Percentiles rank a stretch among this genome's conserved stretches.
Evolutionary conservation across 257 asterid species (phyloP).

Genomic region (Solanum chilense): DNA sequence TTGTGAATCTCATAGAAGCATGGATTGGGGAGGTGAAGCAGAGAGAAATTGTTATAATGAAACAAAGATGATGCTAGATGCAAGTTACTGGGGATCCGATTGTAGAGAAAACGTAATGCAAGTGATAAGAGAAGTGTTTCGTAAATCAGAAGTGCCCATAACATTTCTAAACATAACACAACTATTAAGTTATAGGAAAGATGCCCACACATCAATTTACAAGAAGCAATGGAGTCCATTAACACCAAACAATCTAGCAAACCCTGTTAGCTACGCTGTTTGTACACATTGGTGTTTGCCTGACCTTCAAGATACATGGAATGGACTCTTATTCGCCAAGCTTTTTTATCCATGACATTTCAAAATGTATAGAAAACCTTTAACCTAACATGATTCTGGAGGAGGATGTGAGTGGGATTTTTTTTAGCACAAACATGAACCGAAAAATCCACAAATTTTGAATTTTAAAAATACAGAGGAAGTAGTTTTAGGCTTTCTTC

Average conservation of each 20-base stretch:
- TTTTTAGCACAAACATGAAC: neutral
- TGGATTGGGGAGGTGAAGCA: slow-evolving; percentile 52
- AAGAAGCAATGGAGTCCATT: slow-evolving; percentile 50
- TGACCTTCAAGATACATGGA: slow-evolving; percentile 63
- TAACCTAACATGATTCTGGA: neutral
- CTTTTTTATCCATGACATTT: slow-evolving; percentile 38
- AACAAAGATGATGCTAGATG: slow-evolving; percentile 30
- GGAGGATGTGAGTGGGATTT: neutral
- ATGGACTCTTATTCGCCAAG: slow-evolving; percentile 40
- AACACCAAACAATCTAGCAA: slow-evolving; percentile 30
- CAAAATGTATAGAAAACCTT: neutral
- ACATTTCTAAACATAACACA: slow-evolving; percentile 52
- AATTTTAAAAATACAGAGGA: neutral
- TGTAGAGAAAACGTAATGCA: slow-evolving; percentile 24
- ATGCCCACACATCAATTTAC: slow-evolving; percentile 60
- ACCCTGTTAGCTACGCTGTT: slow-evolving; percentile 53
- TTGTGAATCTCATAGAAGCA: neutral
- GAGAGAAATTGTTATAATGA: slow-evolving; percentile 51
- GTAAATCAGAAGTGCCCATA: slow-evolving; percentile 27
- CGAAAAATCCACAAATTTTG: neutral
- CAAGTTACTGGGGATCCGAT: slow-evolving; percentile 42
- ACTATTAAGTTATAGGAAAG: slow-evolving; percentile 51
- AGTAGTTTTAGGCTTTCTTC: neutral
- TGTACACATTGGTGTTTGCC: slow-evolving; percentile 72
- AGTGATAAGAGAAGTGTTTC: slow-evolving; percentile 21